Conservation (phyloP, 2,329 filamentous ascomycete genomes). For the Trichoderma sp. region DNA sequence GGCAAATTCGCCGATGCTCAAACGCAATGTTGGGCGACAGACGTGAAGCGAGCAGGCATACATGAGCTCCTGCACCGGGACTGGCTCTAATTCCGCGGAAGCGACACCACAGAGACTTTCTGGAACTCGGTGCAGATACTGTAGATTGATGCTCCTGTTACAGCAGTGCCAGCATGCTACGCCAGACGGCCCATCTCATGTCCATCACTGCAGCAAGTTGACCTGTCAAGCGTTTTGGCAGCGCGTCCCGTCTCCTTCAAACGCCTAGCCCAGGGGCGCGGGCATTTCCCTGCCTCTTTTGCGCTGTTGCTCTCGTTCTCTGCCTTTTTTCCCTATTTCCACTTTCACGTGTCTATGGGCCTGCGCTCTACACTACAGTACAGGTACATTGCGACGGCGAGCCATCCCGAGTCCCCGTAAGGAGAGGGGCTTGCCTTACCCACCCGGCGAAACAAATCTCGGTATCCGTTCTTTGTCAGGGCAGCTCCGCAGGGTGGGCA, state of each 20-base stretch:
- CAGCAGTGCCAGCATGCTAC: background rate
- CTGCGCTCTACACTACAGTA: background rate
- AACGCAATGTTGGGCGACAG: constrained; percentile 3
- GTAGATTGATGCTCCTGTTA: background rate
- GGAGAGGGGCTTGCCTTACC: background rate
- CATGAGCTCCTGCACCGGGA: background rate
- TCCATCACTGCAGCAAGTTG: background rate
- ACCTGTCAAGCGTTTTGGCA: background rate
- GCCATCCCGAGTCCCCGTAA: background rate
- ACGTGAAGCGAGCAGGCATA: background rate
- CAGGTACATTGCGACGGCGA: background rate
- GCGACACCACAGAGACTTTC: background rate
- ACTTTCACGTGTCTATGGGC: background rate
- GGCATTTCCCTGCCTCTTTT: background rate
- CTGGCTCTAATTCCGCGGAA: constrained; percentile 3
- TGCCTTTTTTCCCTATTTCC: background rate
- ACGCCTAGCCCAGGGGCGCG: background rate
- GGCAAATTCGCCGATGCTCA: constrained; percentile 15
- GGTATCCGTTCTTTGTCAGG: constrained; percentile 16
- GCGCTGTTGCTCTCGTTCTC: background rate
- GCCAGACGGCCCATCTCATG: constrained; percentile 8
- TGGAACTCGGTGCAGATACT: background rate
- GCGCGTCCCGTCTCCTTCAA: background rate
- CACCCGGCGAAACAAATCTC: constrained; percentile 10
- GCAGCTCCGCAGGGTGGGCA: constrained; percentile 1